Conservation (phyloP, 441 rosid genomes). For the Francoa sonchifolia region DNA sequence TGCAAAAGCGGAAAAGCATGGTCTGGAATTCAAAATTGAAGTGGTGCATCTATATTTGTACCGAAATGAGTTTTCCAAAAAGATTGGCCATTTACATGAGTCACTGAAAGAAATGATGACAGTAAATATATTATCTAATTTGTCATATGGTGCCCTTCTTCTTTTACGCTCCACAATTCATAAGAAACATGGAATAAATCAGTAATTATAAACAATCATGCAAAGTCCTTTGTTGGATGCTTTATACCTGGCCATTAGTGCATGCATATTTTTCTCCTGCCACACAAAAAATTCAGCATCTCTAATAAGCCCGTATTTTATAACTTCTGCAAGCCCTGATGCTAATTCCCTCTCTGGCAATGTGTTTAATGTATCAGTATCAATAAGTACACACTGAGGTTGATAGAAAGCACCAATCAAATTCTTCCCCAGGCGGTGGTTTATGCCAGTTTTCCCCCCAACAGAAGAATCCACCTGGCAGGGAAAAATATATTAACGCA, state of each 20-base stretch:
- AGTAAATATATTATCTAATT: neutral
- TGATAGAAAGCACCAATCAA: conserved; percentile 96
- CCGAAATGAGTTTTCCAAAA: no score
- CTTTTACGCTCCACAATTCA: no score
- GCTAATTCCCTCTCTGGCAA: conserved; percentile 88
- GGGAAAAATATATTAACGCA: neutral
- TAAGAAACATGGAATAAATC: neutral
- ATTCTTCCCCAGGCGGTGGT: conserved; percentile 88
- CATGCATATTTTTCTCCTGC: conserved; percentile 79
- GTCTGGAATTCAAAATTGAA: no score
- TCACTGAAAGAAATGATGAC: no score
- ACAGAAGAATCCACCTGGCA: conserved; percentile 91
- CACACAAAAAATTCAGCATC: conserved; percentile 89
- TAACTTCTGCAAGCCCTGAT: conserved; percentile 84
- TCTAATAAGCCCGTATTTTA: conserved; percentile 87
- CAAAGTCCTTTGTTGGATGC: neutral
- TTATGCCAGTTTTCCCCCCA: conserved; percentile 95
- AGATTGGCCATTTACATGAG: no score
- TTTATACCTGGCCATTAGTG: conserved; percentile 70
- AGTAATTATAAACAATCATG: neutral
- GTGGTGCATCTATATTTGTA: no score
- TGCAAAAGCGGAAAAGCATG: neutral
- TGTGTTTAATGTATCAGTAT: conserved; percentile 79
- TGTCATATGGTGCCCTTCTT: no score
- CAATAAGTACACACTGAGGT: conserved; percentile 74